phyloP scores from a whole-genome alignment of 306 rosid species.

The Pueraria montana region DNA sequence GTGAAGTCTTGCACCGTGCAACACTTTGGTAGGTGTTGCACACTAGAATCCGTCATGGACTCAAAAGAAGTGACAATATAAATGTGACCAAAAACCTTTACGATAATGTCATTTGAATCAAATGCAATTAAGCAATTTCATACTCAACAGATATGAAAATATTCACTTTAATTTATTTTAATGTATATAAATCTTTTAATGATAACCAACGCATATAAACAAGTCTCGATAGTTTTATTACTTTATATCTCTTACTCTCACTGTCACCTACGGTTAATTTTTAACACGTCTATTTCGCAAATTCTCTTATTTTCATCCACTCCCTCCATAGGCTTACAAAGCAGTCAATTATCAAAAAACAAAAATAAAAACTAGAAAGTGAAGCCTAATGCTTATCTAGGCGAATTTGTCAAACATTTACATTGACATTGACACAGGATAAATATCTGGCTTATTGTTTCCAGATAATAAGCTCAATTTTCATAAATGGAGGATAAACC shows the following conservation, averaged over 20 bases:
- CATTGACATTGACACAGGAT: neutral
- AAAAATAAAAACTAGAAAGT: neutral
- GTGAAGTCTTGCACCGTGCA: no score
- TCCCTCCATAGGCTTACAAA: neutral
- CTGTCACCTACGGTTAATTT: neutral
- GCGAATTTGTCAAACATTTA: neutral
- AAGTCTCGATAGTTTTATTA: neutral
- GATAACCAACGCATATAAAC: neutral
- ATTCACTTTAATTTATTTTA: neutral
- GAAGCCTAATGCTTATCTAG: neutral
- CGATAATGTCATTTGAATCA: no score
- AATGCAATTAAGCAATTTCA: no score
- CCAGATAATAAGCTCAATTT: conserved; percentile 30
- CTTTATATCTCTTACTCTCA: neutral
- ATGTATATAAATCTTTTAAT: neutral
- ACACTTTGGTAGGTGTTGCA: no score
- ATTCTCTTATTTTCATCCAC: neutral
- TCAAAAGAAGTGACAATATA: no score
- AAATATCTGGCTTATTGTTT: conserved; percentile 23
- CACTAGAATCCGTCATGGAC: no score
- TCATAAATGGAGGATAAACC: conserved; percentile 45
- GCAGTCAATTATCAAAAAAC: neutral
- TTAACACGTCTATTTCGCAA: neutral
- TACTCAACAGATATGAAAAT: neutral
- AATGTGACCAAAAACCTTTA: no score